These are phyloP conservation scores for Bifiguratus adelaidae DNA, from an alignment of 192 early-diverging fungal species.

Conservation along the genomic window DNA sequence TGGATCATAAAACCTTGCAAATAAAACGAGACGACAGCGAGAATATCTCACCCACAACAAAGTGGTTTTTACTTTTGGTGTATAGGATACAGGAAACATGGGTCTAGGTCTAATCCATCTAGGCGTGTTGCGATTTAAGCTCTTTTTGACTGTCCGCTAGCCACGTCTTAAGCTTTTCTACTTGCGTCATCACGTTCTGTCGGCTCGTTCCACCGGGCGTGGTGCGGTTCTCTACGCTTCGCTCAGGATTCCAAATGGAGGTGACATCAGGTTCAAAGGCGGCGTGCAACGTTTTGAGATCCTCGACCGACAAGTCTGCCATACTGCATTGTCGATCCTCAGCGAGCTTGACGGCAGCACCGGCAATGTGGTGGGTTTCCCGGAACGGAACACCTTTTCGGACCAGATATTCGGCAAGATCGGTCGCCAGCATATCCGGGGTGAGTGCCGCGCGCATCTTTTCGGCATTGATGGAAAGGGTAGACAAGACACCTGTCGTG, in stretches of 20 bases:
- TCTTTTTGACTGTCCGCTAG: conserved; percentile 12
- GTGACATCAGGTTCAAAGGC: conserved; percentile 76
- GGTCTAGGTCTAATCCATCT: no score
- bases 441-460: conserved; percentile 78
- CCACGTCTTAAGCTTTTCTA: conserved; percentile 61
- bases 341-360: conserved; percentile 85
- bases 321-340: conserved; percentile 76
- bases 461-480: conserved; percentile 76
- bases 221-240: conserved; percentile 79
- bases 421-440: conserved; percentile 94
- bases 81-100: no score
- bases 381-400: conserved; percentile 98
- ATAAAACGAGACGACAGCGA: no score
- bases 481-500: conserved; percentile 82
- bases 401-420: conserved; percentile 96
- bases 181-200: conserved; percentile 70
- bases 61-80: no score
- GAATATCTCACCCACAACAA: no score
- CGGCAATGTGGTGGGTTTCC: conserved; percentile 97
- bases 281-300: conserved; percentile 79
- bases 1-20: no score
- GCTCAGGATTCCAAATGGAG: conserved; percentile 84
- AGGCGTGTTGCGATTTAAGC: no score
- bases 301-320: conserved; percentile 58
- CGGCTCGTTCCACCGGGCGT: conserved; percentile 85